Conservation (phyloP, 805 yeast species). For the Candida odintsovae region DNA sequence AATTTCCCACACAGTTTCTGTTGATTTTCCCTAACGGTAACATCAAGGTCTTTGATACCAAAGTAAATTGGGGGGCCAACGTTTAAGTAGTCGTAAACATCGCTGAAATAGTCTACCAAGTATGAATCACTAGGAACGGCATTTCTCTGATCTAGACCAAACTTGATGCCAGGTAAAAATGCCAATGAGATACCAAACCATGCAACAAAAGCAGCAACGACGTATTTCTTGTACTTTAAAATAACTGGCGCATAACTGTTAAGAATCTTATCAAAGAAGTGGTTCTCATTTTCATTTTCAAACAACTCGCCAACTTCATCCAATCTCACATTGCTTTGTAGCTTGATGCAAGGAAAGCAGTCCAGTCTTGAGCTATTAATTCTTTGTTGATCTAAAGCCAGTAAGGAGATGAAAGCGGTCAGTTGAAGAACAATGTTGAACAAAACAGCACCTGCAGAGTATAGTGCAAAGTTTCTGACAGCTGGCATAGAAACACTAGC, state of each 20-base stretch:
- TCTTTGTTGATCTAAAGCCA: conserved; percentile 62
- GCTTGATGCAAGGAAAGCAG: conserved; percentile 49
- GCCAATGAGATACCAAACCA: conserved; percentile 68
- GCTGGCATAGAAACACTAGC: conserved; percentile 91
- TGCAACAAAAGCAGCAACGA: conserved; percentile 49
- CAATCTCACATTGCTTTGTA: conserved; percentile 9
- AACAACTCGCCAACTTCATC: conserved; percentile 23
- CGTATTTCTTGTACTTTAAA: conserved; percentile 39
- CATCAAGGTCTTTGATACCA: conserved; percentile 64
- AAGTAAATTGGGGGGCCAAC: conserved; percentile 93
- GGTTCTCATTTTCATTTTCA: conserved; percentile 23
- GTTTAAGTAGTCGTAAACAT: conserved; percentile 64
- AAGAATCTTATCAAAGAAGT: conserved; percentile 36
- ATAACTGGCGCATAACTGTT: conserved; percentile 49
- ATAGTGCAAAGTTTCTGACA: conserved; percentile 86
- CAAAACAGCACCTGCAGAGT: conserved; percentile 80
- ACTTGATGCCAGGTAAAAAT: conserved; percentile 58
- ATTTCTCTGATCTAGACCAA: conserved; percentile 85
- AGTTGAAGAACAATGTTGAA: conserved; percentile 74
- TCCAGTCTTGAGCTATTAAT: conserved; percentile 56
- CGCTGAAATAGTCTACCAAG: conserved; percentile 72
- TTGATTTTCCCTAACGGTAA: conserved; percentile 58
- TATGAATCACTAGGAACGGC: conserved; percentile 86
- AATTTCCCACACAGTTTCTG: conserved; percentile 81
- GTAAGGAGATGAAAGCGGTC: conserved; percentile 71